Evolutionary conservation across 2,329 filamentous ascomycete species (phyloP).

Genomic region (Tolypocladium pustulatum): DNA sequence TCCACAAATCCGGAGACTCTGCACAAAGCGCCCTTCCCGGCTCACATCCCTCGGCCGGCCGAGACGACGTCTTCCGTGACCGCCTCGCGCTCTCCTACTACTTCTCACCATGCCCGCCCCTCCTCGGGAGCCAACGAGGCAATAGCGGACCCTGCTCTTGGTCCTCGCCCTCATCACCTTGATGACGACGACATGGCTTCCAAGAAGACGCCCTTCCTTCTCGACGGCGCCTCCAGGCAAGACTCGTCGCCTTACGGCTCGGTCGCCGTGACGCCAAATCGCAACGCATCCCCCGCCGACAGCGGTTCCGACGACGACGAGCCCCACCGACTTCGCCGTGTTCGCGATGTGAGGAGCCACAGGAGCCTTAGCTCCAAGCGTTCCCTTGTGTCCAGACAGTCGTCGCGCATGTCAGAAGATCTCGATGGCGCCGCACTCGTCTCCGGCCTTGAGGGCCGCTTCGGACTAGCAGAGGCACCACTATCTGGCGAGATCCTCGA

Average conservation of each 20-base stretch:
- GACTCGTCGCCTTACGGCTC: constrained; percentile 27
- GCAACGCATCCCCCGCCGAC: constrained; percentile 23
- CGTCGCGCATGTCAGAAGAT: constrained; percentile 33
- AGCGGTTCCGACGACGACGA: constrained; percentile 20
- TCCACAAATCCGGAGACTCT: constrained; percentile 15
- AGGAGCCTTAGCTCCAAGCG: constrained; percentile 21
- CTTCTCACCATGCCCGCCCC: constrained; percentile 9
- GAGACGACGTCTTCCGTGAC: neutral
- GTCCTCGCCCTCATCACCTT: constrained; percentile 4
- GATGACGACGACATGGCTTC: constrained; percentile 18
- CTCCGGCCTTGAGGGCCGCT: constrained; percentile 42
- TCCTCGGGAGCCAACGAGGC: constrained; percentile 14
- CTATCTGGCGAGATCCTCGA: constrained; percentile 34
- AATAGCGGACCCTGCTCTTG: constrained; percentile 10
- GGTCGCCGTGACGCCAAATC: constrained; percentile 23
- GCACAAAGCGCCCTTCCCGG: neutral
- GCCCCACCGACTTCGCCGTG: constrained; percentile 21
- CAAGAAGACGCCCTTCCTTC: constrained; percentile 26
- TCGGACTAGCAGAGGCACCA: constrained; percentile 37
- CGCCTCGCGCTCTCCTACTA: constrained; percentile 2
- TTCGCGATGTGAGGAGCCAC: constrained; percentile 17
- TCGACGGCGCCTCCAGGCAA: constrained; percentile 10
- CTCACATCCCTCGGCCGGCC: neutral
- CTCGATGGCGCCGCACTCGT: constrained; percentile 40
- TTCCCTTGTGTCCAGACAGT: constrained; percentile 19